Evolutionary conservation across 371 early-diverging fungal species (phyloP), one percentile per base, ranked within the genome.

Genomic region (Cokeromyces recurvatus): DNA sequence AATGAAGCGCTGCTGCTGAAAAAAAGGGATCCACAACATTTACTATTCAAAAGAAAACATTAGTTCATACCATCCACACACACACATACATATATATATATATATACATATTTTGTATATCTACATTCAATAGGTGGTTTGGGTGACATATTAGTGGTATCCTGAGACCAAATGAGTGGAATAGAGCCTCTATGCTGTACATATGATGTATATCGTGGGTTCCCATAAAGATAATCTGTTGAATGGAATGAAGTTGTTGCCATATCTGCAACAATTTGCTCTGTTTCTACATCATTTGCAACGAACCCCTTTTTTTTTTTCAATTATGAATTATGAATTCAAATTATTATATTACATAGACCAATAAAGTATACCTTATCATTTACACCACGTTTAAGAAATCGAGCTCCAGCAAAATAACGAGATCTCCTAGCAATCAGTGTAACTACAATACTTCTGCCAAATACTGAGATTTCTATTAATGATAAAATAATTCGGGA

Each of bases 231-330:
- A 44, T 58, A 52, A 22, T 73, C 70, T 0, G 75, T 79, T 10
- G 67, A 64, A 46, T 82, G 78, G 43, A 93, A 89, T 5, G 91
- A 87, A 0, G 95, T 95, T 1, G 91, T 82, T 8, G 84, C 82
- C 72, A 90, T 88, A 43, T 94, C 95, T 20, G 87, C 75, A 0
- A 95, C 95, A 49, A 98, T 97, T 66, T 98, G 98, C 64, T 99
- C 99, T 0, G 98, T 98, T 66, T 99, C 99, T 4, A 99, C 99
- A 52, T 97, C 98, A 68, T 99, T 99, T 3, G 99, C 98, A 4
- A 95, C 96, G 71, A 88, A 90, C 0, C 97, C 95, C 72, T 90
- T 51, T 17, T 21, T n/a, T n/a, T n/a, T n/a, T n/a, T n/a, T n/a
- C n/a, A 21, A 16, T 11, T 20, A 46, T 19, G 17, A 37, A 35